Percentiles rank a stretch among this genome's conserved stretches.
These are phyloP conservation scores for Globisporangium okanoganense DNA, from an alignment of 352 stramenopile species.

Conservation along the genomic window DNA sequence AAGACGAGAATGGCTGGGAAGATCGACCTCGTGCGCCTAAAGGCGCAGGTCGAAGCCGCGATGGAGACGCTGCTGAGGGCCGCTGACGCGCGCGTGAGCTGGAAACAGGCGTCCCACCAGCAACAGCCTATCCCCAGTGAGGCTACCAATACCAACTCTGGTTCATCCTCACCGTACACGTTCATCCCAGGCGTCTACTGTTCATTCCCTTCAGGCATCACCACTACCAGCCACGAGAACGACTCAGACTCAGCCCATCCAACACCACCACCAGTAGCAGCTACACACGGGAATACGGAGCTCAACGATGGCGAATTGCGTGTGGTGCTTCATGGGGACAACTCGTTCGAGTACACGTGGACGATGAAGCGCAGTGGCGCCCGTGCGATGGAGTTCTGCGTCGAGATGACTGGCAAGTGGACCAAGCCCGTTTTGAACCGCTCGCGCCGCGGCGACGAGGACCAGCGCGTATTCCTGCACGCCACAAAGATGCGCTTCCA, in stretches of 20 bases:
- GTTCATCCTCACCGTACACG: conserved; percentile 24
- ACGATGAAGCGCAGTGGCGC: conserved; percentile 43
- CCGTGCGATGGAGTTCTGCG: conserved; percentile 64
- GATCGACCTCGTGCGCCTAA: conserved; percentile 42
- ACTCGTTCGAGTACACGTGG: conserved; percentile 80
- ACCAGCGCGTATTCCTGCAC: conserved; percentile 69
- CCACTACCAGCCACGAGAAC: background rate
- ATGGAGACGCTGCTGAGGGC: conserved; percentile 58
- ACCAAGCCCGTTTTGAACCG: conserved; percentile 73
- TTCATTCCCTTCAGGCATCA: background rate
- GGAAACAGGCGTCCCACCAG: conserved; percentile 24
- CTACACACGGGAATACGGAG: conserved; percentile 6
- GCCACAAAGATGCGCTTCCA: conserved; percentile 60
- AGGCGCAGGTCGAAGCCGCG: conserved; percentile 47
- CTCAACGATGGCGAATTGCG: conserved; percentile 32
- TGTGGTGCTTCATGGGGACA: conserved; percentile 71
- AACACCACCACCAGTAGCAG: too few relatives aligned
- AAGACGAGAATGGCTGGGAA: conserved; percentile 10
- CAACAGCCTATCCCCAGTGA: background rate
- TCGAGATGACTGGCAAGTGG: conserved; percentile 68
- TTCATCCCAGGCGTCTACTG: conserved; percentile 66
- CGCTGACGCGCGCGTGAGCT: conserved; percentile 58
- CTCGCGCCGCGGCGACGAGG: conserved; percentile 61
- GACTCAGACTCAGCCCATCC: background rate
- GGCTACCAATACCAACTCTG: background rate